A percentile compares a stretch with the other conserved stretches of the same genome.
phyloP scores from a whole-genome alignment of 2,329 filamentous ascomycete genomes.

The Nemania diffusa region DNA sequence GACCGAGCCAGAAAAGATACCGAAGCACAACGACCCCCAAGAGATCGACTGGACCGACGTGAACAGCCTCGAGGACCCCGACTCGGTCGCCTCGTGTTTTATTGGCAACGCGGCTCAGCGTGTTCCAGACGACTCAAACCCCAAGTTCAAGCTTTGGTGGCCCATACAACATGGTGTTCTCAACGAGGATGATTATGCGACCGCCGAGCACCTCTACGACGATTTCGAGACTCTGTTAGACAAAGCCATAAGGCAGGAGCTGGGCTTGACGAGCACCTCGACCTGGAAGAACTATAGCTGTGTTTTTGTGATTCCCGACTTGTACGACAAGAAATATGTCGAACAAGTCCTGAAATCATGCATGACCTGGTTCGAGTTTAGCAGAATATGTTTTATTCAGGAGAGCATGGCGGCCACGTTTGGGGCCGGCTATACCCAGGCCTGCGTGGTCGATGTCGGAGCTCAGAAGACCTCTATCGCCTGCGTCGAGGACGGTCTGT shows the following conservation, averaged over 20 bases:
- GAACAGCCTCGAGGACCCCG: constrained; percentile 70
- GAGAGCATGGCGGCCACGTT: constrained; percentile 96
- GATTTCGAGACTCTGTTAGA: constrained; percentile 90
- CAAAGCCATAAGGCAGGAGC: constrained; percentile 84
- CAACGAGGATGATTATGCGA: constrained; percentile 89
- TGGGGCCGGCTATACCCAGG: constrained; percentile 91
- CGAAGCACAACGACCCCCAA: constrained; percentile 92
- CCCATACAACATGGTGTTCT: constrained; percentile 87
- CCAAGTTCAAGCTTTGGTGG: constrained; percentile 93
- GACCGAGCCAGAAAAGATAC: constrained; percentile 84
- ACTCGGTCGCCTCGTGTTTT: constrained; percentile 71
- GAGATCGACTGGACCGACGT: constrained; percentile 97
- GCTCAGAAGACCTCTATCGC: constrained; percentile 98
- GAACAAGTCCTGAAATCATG: constrained; percentile 85
- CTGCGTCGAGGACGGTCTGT: constrained; percentile 96
- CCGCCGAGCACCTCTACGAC: constrained; percentile 81
- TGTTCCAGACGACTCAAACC: constrained; percentile 87
- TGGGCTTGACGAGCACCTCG: constrained; percentile 79
- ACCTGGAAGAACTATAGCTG: constrained; percentile 93
- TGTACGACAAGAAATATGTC: constrained; percentile 95
- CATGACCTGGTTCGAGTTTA: constrained; percentile 90
- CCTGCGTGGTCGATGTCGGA: constrained; percentile 95
- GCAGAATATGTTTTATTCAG: constrained; percentile 90
- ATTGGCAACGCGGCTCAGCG: constrained; percentile 84
- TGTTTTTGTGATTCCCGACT: constrained; percentile 95